A percentile compares a stretch with the other conserved stretches of the same genome.
Evolutionary conservation across 495 filamentous ascomycete genomes (phyloP).

Genomic region (Lindgomyces ingoldianus): DNA sequence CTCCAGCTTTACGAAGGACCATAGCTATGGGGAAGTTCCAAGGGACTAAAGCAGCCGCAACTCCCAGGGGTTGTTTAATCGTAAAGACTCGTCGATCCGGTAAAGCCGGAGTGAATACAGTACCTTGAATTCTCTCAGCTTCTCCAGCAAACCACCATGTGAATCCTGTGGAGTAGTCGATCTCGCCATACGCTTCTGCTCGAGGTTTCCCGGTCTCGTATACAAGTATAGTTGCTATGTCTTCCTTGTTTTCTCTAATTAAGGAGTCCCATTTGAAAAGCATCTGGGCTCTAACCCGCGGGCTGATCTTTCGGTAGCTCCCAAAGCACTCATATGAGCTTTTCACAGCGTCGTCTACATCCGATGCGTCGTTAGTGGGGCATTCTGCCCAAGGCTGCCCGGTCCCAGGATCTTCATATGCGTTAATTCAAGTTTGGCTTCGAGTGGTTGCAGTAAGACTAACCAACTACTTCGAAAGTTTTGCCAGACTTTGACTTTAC

Average conservation of each 20-base stretch:
- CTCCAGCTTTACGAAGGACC: slow-evolving; percentile 68
- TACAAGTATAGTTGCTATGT: slow-evolving; percentile 51
- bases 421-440: not conserved
- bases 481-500: slow-evolving; percentile 61
- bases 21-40: slow-evolving; percentile 62
- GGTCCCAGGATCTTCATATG: slow-evolving; percentile 61
- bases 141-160: slow-evolving; percentile 60
- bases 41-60: slow-evolving; percentile 64
- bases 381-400: slow-evolving; percentile 65
- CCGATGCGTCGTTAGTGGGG: slow-evolving; percentile 60
- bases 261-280: slow-evolving; percentile 55
- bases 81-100: slow-evolving; percentile 67
- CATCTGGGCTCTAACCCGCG: slow-evolving; percentile 62
- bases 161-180: slow-evolving; percentile 52
- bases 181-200: slow-evolving; percentile 50
- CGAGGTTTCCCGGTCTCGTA: slow-evolving; percentile 55
- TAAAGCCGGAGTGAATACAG: slow-evolving; percentile 55
- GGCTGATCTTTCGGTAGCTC: slow-evolving; percentile 60
- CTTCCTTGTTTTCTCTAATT: slow-evolving; percentile 47
- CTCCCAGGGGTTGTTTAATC: slow-evolving; percentile 69
- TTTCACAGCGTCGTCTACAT: slow-evolving; percentile 62
- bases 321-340: slow-evolving; percentile 63
- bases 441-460: slow-evolving; percentile 1
- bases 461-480: slow-evolving; percentile 67
- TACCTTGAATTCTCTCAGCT: slow-evolving; percentile 68